Percentiles rank a stretch among this genome's conserved stretches.
Conservation (phyloP, 495 filamentous ascomycete species). For the Evansstolkia leycettana region DNA sequence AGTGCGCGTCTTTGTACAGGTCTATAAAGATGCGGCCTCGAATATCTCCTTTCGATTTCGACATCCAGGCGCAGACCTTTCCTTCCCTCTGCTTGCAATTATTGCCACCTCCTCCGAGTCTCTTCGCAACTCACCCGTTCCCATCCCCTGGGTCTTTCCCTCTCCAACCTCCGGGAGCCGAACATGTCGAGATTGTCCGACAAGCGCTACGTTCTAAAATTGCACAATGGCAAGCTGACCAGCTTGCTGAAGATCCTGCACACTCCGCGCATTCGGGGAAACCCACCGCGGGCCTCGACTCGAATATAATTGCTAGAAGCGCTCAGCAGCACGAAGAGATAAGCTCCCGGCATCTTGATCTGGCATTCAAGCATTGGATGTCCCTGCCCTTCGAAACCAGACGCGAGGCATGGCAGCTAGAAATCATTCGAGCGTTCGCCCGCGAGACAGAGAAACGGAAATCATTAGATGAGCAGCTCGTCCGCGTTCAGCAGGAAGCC, state of each 20-base stretch:
- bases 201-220: slow-evolving; percentile 53
- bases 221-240: slow-evolving; percentile 42
- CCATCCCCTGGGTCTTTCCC: slow-evolving; percentile 62
- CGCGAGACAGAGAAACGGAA: slow-evolving; percentile 55
- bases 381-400: slow-evolving; percentile 40
- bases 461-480: slow-evolving; percentile 47
- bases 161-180: slow-evolving; percentile 52
- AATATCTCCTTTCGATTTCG: slow-evolving; percentile 64
- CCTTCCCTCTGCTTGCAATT: slow-evolving; percentile 70
- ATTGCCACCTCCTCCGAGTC: slow-evolving; percentile 62
- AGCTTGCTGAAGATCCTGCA: slow-evolving; percentile 19
- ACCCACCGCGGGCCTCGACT: slow-evolving; percentile 16
- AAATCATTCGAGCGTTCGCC: slow-evolving; percentile 59
- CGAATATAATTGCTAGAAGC: slow-evolving; percentile 31
- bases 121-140: slow-evolving; percentile 61
- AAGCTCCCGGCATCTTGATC: slow-evolving; percentile 49
- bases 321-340: slow-evolving; percentile 48
- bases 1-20: neutral
- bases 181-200: slow-evolving; percentile 58
- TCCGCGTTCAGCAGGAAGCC: slow-evolving; percentile 54
- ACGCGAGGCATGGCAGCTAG: slow-evolving; percentile 63
- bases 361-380: slow-evolving; percentile 61
- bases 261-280: slow-evolving; percentile 13
- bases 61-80: slow-evolving; percentile 68
- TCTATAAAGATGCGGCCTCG: slow-evolving; percentile 27